These are phyloP conservation scores for Neonectria punicea DNA, from an alignment of 2,329 filamentous ascomycete species.

Conservation along the genomic window DNA sequence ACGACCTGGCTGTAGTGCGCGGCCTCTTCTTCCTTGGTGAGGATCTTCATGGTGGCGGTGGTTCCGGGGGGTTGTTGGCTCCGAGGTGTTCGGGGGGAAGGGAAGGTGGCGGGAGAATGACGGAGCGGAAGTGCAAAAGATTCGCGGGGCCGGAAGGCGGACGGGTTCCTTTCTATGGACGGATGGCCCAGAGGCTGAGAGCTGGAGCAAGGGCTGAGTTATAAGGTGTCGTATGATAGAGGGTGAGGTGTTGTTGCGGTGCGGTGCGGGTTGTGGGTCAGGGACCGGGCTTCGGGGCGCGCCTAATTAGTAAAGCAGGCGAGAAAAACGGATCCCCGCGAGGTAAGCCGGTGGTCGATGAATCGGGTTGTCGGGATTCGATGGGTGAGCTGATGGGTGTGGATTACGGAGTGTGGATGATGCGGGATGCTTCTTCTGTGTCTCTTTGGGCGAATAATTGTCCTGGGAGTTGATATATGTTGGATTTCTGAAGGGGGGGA, in stretches of 20 bases:
- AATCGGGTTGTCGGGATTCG: constrained; percentile 19
- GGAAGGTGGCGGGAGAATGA: background rate
- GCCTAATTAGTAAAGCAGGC: constrained; percentile 1
- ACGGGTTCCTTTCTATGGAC: constrained; percentile 18
- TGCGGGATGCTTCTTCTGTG: background rate
- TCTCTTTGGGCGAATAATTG: constrained; percentile 1
- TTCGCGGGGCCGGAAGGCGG: constrained; percentile 9
- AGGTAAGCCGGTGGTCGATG: constrained; percentile 10
- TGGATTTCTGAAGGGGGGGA: background rate
- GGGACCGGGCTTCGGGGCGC: constrained; percentile 6
- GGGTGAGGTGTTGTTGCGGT: constrained; percentile 19
- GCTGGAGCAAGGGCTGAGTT: background rate
- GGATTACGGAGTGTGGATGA: background rate
- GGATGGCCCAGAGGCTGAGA: background rate
- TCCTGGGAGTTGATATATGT: constrained; percentile 3
- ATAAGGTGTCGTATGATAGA: constrained; percentile 23
- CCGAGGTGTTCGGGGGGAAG: background rate
- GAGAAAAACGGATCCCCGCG: constrained; percentile 22
- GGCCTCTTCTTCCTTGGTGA: constrained; percentile 91
- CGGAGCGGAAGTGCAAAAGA: background rate
- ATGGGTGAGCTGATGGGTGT: constrained; percentile 5
- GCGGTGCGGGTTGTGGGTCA: constrained; percentile 14
- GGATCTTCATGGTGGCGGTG: constrained; percentile 80
- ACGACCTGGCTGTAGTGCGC: constrained; percentile 86
- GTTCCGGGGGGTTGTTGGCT: background rate